These are phyloP conservation scores for Apiotrichum montevideense DNA, from an alignment of 1,284 basidiomycete species.

Conservation along the genomic window DNA sequence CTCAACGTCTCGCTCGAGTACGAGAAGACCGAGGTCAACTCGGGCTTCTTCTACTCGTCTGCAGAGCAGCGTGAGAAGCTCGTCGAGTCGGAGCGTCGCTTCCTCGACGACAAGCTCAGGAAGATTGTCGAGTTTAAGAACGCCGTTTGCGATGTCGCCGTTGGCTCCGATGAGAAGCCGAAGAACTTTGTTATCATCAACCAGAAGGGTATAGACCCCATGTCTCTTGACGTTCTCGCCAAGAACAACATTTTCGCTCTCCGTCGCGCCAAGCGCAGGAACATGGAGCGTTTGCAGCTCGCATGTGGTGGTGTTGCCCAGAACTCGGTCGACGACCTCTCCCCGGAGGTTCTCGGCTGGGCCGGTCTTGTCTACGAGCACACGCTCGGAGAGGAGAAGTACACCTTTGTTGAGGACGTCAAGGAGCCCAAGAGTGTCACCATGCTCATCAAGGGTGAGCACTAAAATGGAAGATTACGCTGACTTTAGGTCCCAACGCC, in stretches of 20 bases:
- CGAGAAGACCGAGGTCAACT: slow-evolving; percentile 99
- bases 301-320: slow-evolving; percentile 92
- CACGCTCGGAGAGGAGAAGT: slow-evolving; percentile 98
- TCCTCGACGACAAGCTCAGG: slow-evolving; percentile 88
- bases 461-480: background rate
- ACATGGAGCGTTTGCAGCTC: slow-evolving; percentile 92
- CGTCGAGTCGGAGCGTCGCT: slow-evolving; percentile 91
- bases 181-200: slow-evolving; percentile 96
- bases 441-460: slow-evolving; percentile 81
- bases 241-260: slow-evolving; percentile 96
- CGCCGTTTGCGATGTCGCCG: slow-evolving; percentile 84
- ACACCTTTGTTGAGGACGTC: slow-evolving; percentile 95
- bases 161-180: slow-evolving; percentile 57
- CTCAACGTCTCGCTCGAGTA: slow-evolving; percentile 98
- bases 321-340: slow-evolving; percentile 95
- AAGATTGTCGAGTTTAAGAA: slow-evolving; percentile 98
- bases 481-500: slow-evolving; percentile 66
- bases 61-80: slow-evolving; percentile 98
- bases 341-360: slow-evolving; percentile 86
- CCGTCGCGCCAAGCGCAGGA: slow-evolving; percentile 90
- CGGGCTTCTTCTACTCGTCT: slow-evolving; percentile 98
- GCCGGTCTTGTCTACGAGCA: slow-evolving; percentile 99
- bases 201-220: slow-evolving; percentile 98
- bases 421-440: slow-evolving; percentile 95
- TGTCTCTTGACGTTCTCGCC: slow-evolving; percentile 90